Evolutionary conservation across 1,284 basidiomycete genomes (phyloP), one percentile per base, ranked within the genome.

Genomic region (Malassezia restricta): DNA sequence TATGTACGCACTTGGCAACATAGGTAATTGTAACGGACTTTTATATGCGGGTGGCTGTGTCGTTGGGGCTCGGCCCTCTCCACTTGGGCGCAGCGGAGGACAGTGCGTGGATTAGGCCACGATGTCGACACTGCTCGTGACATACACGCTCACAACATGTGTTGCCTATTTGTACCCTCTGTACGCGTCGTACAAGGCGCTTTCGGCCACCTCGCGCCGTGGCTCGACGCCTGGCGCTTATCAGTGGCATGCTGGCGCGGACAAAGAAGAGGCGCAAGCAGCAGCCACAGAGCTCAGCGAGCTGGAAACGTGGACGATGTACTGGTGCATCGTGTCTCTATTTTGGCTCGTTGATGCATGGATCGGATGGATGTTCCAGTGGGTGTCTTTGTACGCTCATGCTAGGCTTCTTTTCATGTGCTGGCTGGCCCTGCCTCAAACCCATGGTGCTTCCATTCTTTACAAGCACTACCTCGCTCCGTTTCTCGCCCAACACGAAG

Each of bases 371-470:
- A 40, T 60, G 11, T 68, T 66, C 61, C 60, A 57, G 5, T 71
- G 68, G 68, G 30, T 71, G 8, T 62, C 65, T 5, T 63, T 65
- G 40, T 71, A 71, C 54, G 57, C 56, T 40, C 58, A 67, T 37
- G 12, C 57, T 17, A 62, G 66, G 5, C 56, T 71, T 12, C 32
- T 64, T n/a, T 67, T 68, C 41, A 58, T 59, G 40, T 50, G 68
- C 11, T 71, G 68, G 68, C 59, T 71, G 4, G 62, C 68, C 3
- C 52, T 66, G 35, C 68, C 68, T 0, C 68, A 68, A 47, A 71
- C 68, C 0, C 37, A 49, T 41, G 53, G 53, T 3, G 43, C 53
- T 3, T 28, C 40, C 15, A 8, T 42, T 31, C 31, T 55, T 5
- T 55, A 41, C 33, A 39, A 43, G 15, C 8, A 17, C n/a, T 55